These are phyloP conservation scores for Yamadazyma triangularis DNA, from an alignment of 1,139 yeast genomes.

Conservation along the genomic window DNA sequence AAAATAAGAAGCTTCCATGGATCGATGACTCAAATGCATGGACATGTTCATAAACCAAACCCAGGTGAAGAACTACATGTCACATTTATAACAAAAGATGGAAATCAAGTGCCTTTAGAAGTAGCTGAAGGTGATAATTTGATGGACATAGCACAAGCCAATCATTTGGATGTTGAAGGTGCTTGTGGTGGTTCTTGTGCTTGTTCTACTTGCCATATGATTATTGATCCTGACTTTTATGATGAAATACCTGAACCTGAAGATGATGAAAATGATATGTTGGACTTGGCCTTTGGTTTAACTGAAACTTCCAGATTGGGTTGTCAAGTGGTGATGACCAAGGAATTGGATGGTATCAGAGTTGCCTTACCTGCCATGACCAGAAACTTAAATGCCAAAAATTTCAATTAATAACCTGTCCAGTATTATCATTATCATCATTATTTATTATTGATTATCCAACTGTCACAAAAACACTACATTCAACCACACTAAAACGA, in stretches of 20 bases:
- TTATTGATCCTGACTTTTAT: constrained; percentile 90
- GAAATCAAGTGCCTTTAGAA: constrained; percentile 73
- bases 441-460: too few species aligned
- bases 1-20: constrained; percentile 16
- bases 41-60: constrained; percentile 83
- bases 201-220: constrained; percentile 95
- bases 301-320: constrained; percentile 96
- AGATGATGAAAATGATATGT: constrained; percentile 97
- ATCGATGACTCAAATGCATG: constrained; percentile 45
- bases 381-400: constrained; percentile 77
- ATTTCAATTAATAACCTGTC: constrained; percentile 56
- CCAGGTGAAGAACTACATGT: constrained; percentile 91
- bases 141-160: constrained; percentile 91
- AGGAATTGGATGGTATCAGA: constrained; percentile 86
- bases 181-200: constrained; percentile 99
- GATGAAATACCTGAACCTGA: constrained; percentile 92
- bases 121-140: constrained; percentile 91
- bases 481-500: too few species aligned
- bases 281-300: constrained; percentile 93
- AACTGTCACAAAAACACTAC: too few species aligned
- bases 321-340: constrained; percentile 86
- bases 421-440: too few species aligned
- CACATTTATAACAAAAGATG: constrained; percentile 91
- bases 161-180: constrained; percentile 94
- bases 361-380: constrained; percentile 99